These are phyloP conservation scores for Zychaea mexicana DNA, from an alignment of 371 early-diverging fungal genomes.

Conservation along the genomic window DNA sequence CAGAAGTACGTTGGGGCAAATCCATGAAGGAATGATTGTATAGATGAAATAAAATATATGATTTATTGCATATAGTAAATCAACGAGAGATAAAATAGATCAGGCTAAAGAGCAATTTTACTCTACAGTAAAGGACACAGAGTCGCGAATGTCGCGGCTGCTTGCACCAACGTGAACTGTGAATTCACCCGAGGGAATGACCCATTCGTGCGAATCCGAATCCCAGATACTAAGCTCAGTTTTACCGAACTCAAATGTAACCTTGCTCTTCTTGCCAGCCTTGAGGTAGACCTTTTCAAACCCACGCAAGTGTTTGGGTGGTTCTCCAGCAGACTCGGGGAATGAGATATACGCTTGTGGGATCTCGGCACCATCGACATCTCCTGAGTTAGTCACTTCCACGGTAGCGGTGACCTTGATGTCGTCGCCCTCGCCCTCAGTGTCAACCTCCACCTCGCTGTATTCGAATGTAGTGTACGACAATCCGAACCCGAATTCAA, in stretches of 20 bases:
- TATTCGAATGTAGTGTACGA: conserved; percentile 59
- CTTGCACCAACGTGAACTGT: conserved; percentile 44
- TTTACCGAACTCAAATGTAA: conserved; percentile 21
- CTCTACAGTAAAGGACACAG: conserved; percentile 2
- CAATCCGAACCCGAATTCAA: conserved; percentile 58
- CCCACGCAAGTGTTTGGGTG: conserved; percentile 46
- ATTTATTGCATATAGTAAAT: not conserved
- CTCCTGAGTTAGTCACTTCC: conserved; percentile 19
- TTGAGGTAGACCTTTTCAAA: conserved; percentile 45
- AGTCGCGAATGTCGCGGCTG: conserved; percentile 38
- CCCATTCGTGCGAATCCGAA: conserved; percentile 21
- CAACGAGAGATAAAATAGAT: not conserved
- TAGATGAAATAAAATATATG: not conserved
- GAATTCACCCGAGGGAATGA: conserved; percentile 36
- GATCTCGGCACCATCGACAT: conserved; percentile 49
- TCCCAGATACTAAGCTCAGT: conserved; percentile 46
- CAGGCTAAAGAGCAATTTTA: not conserved
- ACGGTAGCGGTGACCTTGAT: not conserved
- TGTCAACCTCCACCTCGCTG: conserved; percentile 13
- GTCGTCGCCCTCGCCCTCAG: not conserved
- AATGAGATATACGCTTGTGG: conserved; percentile 48
- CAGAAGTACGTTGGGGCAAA: no score
- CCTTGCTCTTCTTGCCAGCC: conserved; percentile 19
- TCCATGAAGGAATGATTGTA: no score
- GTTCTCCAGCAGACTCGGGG: conserved; percentile 37